Base-by-base conservation (phyloP, 2,329 filamentous ascomycete species). In the Xylariaceae sp. region DNA sequence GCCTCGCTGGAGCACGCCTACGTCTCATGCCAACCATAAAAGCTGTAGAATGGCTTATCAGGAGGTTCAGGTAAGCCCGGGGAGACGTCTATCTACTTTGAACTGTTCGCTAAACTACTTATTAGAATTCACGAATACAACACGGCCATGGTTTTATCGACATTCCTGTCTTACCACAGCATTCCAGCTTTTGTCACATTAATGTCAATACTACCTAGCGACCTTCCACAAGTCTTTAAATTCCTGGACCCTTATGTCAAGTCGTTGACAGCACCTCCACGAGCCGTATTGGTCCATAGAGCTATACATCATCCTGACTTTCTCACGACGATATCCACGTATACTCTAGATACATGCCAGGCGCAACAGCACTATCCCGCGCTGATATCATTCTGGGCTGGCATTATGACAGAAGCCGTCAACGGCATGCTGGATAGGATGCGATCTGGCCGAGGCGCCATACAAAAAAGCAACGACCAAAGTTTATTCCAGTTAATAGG, bases 81-180 rank as follows among this genome's bases (percentile, higher is more conserved):
- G 53, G 45, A 33, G 11, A 19, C 33, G 12, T 8, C 31, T n/a
- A 8, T 8, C 31, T n/a, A 8, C 21, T 28, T 17, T 29, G 24
- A 8, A 21, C 3, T 11, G 12, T 12, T 24, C 50, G 34, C 58
- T 69, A 53, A 66, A 5, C 12, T n/a, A 43, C 36, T 49, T 57
- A n/a, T 57, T 65, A 96, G 93, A 66, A 87, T 96, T 48, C 95
- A 99, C 72, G 91, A 98, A 73, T 88, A 92, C 75, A 98, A 96
- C 74, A 94, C 91, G 3, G 79, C 85, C 3, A 83, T 83, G 29
- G 78, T 96, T 12, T 79, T 98, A 39, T 83, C 93, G 64, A 91
- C 93, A 2, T 98, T 98, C 73, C 81, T 99, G 4, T 95, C 95
- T 1, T 98, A 96, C 74, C 93, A 99, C 73, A 87, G 88, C 6